Percentiles rank a stretch among this genome's conserved stretches.
Evolutionary conservation across 2,329 filamentous ascomycete species (phyloP).

Genomic region (Colletotrichum sojae): DNA sequence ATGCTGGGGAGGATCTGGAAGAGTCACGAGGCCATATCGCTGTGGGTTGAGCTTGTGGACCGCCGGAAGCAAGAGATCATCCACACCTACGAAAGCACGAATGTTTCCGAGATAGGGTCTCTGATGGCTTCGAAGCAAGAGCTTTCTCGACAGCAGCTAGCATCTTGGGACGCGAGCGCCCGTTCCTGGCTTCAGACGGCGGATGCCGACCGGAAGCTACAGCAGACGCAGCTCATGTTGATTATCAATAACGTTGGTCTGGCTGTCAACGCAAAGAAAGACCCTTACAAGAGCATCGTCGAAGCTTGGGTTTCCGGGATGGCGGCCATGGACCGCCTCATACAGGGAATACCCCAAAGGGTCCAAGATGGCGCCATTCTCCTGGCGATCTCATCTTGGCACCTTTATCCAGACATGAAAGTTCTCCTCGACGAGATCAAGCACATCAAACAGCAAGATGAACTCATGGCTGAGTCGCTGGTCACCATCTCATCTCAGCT

Average conservation of each 20-base stretch:
- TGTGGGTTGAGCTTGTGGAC: slow-evolving; percentile 48
- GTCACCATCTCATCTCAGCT: neutral
- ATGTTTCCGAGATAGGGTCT: neutral
- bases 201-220: slow-evolving; percentile 38
- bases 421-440: neutral
- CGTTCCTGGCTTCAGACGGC: slow-evolving; percentile 52
- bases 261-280: neutral
- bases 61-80: slow-evolving; percentile 40
- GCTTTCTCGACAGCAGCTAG: slow-evolving; percentile 44
- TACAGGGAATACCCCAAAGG: neutral
- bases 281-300: neutral
- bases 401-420: slow-evolving; percentile 16
- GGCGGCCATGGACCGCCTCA: neutral
- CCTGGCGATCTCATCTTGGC: slow-evolving; percentile 19
- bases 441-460: neutral
- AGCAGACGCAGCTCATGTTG: slow-evolving; percentile 45
- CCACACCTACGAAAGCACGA: slow-evolving; percentile 4
- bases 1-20: slow-evolving; percentile 48
- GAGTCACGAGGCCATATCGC: slow-evolving; percentile 44
- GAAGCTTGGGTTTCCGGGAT: neutral
- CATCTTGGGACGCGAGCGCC: slow-evolving; percentile 54
- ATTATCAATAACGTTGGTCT: slow-evolving; percentile 43
- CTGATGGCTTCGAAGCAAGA: slow-evolving; percentile 34
- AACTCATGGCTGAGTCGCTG: neutral
- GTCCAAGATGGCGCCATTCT: neutral